Evolutionary conservation across 2,329 filamentous ascomycete genomes (phyloP), one percentile per base, ranked within the genome.

Genomic region (Fusarium longipes): DNA sequence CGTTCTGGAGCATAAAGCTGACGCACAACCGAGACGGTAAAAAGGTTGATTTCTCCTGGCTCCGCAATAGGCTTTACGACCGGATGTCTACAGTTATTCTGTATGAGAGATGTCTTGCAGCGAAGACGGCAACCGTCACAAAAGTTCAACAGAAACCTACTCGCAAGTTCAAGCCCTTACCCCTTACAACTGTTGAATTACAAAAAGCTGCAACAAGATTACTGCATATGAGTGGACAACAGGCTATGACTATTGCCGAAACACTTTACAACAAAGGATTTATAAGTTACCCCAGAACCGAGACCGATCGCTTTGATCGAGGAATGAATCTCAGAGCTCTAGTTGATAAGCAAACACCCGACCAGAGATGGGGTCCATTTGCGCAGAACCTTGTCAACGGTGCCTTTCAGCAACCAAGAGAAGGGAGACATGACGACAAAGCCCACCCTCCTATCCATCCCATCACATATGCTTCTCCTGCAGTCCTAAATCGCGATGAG

Each of bases 401-500:
- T 5, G 90, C 83, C 10, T 98, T 97, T 76, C 87, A 88, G 44
- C 90, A 91, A 68, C 96, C 96, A 18, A 89, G 95, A 39, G 86
- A 90, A 68, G 96, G 96, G 6, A 87, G 89, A 52, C 89, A 98
- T 76, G 97, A 99, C 77, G 96, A 99, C 78, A 96, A 97, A 78
- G 96, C 96, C 1, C 96, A 99, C 79, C 96, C 96, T 25, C 96
- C 96, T 0, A 99, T 99, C 61, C 96, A 99, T 73, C 96, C 96
- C 1, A 91, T 99, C 61, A 91, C 91, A n/a, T 96, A 92, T 75
- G 93, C 91, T 8, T 86, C 86, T 15, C 86, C 89, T 0, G 82
- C 82, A 1, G 86, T 93, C 5, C 82, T 87, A 22, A 87, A 83
- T 54, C 83, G 88, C 2, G 84, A 91, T 51, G 93, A 97, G 75